Evolutionary conservation across 2,329 filamentous ascomycete genomes (phyloP), one percentile per base, ranked within the genome.

Genomic region (Aspergillus tanneri): DNA sequence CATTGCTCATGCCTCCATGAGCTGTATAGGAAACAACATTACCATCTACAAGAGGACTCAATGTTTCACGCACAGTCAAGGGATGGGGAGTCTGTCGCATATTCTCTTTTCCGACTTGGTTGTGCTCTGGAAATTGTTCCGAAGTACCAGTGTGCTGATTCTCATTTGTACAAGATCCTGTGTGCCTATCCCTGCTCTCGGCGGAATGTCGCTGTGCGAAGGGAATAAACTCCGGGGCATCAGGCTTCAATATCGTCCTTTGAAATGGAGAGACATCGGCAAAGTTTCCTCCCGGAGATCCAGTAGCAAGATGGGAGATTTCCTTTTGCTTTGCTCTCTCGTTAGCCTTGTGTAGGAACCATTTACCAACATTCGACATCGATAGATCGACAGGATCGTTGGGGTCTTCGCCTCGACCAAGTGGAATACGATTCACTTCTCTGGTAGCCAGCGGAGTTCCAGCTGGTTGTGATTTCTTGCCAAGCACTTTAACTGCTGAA

Each of bases 211-310:
- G 30, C 14, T 44, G 34, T 16, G 45, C 48, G 30, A n/a, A 7
- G 11, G 70, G 71, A 35, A 73, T 50, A 50, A 73, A 73, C 46
- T 69, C 69, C 12, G 69, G 69, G n/a, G 69, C 69, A 44, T 73
- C 68, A 6, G 70, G 64, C 52, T 71, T 74, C 46, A 50, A 55
- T 37, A 25, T 37, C 25, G 48, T 58, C 46, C 47, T 55, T 38
- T 44, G 50, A 34, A 47, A 19, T 10, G 22, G 12, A 3, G 37
- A 40, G 8, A 7, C 7, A 10, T 27, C 25, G 14, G 37, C 5
- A 23, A n/a, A 18, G 16, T 22, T 5, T 22, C n/a, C 25, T 23
- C 25, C 37, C 23, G 14, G 37, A 40, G 30, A 18, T 9, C n/a
- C 6, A 10, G 22, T 40, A 27, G 25, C 12, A 40, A 18, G 18